Base-by-base conservation (phyloP, 208 protist genomes). In the Leishmania arabica region DNA sequence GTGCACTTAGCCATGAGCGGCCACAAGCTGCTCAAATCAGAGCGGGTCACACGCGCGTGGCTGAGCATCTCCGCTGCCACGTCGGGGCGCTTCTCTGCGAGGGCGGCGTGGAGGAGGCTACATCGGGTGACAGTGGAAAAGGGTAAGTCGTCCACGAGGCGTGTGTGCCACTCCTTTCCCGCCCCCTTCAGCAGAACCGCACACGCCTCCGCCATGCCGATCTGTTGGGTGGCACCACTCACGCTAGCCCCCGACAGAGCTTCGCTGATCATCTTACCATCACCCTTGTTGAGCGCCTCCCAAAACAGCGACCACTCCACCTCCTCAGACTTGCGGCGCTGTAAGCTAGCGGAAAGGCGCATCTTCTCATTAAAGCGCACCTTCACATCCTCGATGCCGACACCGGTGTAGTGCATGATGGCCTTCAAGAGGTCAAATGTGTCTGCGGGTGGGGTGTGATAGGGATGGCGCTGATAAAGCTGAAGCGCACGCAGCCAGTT, bases 241-340 rank as follows among this genome's bases (percentile, higher is more conserved):
- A 97, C 81, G 58, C 78, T 79, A 0, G 93, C 93, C 3, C 88
- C 95, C 34, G 70, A 82, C 27, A 96, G 81, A 5, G 93, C 95
- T 0, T 87, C 89, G 64, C 88, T 94, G 76, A 97, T 97, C 34
- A 86, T 92, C 72, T 90, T 90, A 5, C 93, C 91, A 69, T 97
- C 95, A 6, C 95, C 95, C 13, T 90, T 89, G 83, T 96, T 96
- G 24, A 97, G 83, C 11, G 93, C 91, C 19, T 95, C 88, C 95
- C 95, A 97, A 76, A 96, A 97, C 27, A 92, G 79, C 5, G 87
- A 86, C 95, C 95, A 97, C 89, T 96, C 95, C 47, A 97, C 93
- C 75, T 97, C 93, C 81, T 97, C 95, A 24, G 88, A 80, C 40
- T 85, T 68, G 78, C 91, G 90, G 66, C 86, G 88, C 87, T 96